These are phyloP conservation scores for Aspergillus persii DNA, from an alignment of 2,329 filamentous ascomycete species.

Conservation along the genomic window DNA sequence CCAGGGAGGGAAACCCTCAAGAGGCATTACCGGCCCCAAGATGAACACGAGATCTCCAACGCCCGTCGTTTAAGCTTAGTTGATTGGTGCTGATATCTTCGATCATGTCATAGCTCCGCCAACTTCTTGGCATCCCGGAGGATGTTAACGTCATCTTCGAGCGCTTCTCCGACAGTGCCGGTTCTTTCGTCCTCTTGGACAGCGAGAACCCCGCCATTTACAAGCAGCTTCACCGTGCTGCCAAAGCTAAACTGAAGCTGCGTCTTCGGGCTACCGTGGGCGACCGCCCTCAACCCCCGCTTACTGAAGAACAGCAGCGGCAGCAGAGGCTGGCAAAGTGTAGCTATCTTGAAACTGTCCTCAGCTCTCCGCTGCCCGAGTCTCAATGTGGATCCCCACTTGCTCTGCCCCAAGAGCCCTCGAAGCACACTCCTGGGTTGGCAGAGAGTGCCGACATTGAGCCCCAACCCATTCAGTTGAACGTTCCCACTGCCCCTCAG, in stretches of 20 bases:
- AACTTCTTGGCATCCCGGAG: conserved; percentile 62
- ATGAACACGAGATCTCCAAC: neutral
- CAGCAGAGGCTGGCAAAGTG: conserved; percentile 26
- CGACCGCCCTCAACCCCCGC: conserved; percentile 15
- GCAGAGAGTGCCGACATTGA: conserved; percentile 9
- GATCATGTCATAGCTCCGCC: conserved; percentile 60
- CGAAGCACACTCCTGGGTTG: conserved; percentile 12
- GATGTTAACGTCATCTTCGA: conserved; percentile 70
- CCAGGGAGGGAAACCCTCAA: neutral
- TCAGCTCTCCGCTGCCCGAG: conserved; percentile 30
- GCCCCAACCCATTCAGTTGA: conserved; percentile 7
- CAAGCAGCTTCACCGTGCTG: conserved; percentile 94
- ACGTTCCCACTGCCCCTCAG: conserved; percentile 9
- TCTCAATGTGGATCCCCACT: conserved; percentile 3
- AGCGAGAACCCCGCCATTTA: conserved; percentile 76
- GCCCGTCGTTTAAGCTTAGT: neutral
- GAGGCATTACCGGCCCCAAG: neutral
- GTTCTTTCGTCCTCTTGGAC: conserved; percentile 75
- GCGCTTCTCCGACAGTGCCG: conserved; percentile 92
- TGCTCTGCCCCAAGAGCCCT: neutral
- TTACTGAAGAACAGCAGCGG: conserved; percentile 16
- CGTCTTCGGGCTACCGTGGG: conserved; percentile 70
- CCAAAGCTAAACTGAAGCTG: conserved; percentile 97
- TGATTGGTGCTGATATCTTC: conserved; percentile 19
- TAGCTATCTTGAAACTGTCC: conserved; percentile 45